Percentiles rank a stretch among this genome's conserved stretches.
phyloP scores from a whole-genome alignment of 306 rosid genomes.

The Glycine tomentella region DNA sequence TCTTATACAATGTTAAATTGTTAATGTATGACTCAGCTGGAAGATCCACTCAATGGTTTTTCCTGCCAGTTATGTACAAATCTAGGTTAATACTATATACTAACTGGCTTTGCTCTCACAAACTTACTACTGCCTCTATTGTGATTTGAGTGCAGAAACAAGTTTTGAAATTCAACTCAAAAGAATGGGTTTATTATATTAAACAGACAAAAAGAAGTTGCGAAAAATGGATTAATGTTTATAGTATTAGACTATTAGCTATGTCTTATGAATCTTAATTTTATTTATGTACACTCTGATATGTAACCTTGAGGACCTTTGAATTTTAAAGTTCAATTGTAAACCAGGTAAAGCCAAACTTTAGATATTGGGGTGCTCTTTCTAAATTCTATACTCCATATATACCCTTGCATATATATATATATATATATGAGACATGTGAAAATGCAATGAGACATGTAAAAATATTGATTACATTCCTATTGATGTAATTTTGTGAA shows the following conservation, averaged over 20 bases:
- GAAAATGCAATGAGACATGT: too few species aligned
- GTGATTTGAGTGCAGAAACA: background rate
- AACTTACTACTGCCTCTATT: background rate
- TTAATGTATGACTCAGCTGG: conserved; percentile 28
- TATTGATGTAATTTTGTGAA: too few species aligned
- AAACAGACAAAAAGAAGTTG: background rate
- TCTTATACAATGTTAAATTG: background rate
- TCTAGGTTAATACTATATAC: background rate
- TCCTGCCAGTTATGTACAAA: conserved; percentile 10
- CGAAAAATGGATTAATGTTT: background rate
- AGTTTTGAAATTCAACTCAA: background rate
- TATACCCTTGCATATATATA: too few species aligned
- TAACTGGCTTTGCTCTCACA: background rate
- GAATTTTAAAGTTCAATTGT: background rate
- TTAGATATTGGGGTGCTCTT: too few species aligned
- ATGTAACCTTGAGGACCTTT: background rate
- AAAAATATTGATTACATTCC: too few species aligned
- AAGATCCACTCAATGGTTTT: background rate
- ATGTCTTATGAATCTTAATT: background rate
- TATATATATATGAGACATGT: too few species aligned
- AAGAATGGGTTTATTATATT: conserved; percentile 5
- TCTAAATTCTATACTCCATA: too few species aligned
- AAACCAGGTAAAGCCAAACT: background rate
- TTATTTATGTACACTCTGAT: background rate
- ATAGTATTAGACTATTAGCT: background rate